A percentile compares a stretch with the other conserved stretches of the same genome.
These are phyloP conservation scores for Phytophthora hibernalis DNA, from an alignment of 352 stramenopile genomes.

Conservation along the genomic window DNA sequence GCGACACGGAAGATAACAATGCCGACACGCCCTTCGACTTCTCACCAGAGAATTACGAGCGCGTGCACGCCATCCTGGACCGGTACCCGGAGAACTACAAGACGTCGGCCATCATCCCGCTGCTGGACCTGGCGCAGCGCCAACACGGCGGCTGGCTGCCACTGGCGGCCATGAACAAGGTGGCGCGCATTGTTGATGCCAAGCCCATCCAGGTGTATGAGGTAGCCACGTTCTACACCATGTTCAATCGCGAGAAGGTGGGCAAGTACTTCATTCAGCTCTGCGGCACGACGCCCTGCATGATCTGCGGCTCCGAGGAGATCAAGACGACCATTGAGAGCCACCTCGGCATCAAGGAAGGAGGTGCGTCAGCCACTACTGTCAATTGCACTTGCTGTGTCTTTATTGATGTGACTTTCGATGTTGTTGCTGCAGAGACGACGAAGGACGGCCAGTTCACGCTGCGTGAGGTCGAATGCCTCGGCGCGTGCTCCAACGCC, in stretches of 20 bases:
- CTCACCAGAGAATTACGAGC: constrained; percentile 97
- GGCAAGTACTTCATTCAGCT: constrained; percentile 97
- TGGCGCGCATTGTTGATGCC: constrained; percentile 97
- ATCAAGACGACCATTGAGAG: constrained; percentile 99
- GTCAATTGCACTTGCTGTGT: background rate
- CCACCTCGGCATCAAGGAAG: constrained; percentile 97
- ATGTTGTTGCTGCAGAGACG: constrained; percentile 56
- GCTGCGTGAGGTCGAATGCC: constrained; percentile 98
- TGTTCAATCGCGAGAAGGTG: constrained; percentile 98
- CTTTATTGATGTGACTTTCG: background rate
- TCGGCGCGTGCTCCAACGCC: constrained; percentile 99
- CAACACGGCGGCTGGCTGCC: constrained; percentile 98
- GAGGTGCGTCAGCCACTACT: constrained; percentile 68
- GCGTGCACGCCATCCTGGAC: constrained; percentile 94
- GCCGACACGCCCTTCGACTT: constrained; percentile 97
- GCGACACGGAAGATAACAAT: constrained; percentile 97
- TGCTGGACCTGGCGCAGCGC: constrained; percentile 97
- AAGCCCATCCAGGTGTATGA: constrained; percentile 98
- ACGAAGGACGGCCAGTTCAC: constrained; percentile 90
- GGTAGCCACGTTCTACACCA: constrained; percentile 99
- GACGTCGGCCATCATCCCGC: constrained; percentile 97
- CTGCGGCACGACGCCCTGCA: constrained; percentile 99
- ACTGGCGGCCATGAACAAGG: constrained; percentile 99
- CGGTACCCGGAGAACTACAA: constrained; percentile 99
- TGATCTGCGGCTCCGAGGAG: constrained; percentile 99